Percentiles rank a stretch among this genome's conserved stretches.
Evolutionary conservation across 2,329 filamentous ascomycete species (phyloP).

Genomic region (Orbilia ellipsospora): DNA sequence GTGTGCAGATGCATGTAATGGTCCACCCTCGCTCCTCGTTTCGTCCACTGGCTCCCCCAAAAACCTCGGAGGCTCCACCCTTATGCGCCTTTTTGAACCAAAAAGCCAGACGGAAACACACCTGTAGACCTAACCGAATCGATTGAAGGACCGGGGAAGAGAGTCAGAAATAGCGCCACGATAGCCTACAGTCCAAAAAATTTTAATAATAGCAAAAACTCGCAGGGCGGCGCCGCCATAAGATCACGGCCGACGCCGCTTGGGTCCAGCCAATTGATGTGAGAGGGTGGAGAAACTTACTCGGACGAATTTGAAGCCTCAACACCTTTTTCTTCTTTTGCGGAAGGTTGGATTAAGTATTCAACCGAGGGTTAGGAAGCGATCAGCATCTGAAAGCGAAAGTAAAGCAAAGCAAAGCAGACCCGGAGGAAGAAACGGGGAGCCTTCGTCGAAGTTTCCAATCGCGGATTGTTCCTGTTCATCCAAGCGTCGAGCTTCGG

Average conservation of each 20-base stretch:
- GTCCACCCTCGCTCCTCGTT: slow-evolving; percentile 38
- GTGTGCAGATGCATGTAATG: slow-evolving; percentile 51
- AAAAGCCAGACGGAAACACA: slow-evolving; percentile 44
- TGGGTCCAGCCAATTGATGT: slow-evolving; percentile 40
- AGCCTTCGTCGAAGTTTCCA: slow-evolving; percentile 38
- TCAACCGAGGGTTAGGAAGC: slow-evolving; percentile 37
- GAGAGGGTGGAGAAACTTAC: slow-evolving; percentile 37
- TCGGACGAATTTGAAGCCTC: slow-evolving; percentile 34
- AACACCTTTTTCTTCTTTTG: slow-evolving; percentile 37
- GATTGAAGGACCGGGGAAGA: slow-evolving; percentile 49
- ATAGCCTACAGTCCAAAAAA: slow-evolving; percentile 32
- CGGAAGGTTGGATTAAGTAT: slow-evolving; percentile 28
- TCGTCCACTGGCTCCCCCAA: slow-evolving; percentile 44
- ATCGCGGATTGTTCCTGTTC: slow-evolving; percentile 33
- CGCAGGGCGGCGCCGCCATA: slow-evolving; percentile 39
- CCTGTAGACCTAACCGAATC: slow-evolving; percentile 54
- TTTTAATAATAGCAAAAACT: slow-evolving; percentile 40
- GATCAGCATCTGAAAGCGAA: slow-evolving; percentile 42
- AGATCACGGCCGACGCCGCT: slow-evolving; percentile 41
- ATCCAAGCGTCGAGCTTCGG: slow-evolving; percentile 39
- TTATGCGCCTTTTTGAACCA: slow-evolving; percentile 52
- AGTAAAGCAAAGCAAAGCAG: not conserved
- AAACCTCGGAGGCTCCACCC: slow-evolving; percentile 54
- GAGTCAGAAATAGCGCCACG: slow-evolving; percentile 53
- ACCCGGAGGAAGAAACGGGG: slow-evolving; percentile 27